Base-by-base conservation (phyloP, 2,329 filamentous ascomycete species). In the Botrytis squamosa region DNA sequence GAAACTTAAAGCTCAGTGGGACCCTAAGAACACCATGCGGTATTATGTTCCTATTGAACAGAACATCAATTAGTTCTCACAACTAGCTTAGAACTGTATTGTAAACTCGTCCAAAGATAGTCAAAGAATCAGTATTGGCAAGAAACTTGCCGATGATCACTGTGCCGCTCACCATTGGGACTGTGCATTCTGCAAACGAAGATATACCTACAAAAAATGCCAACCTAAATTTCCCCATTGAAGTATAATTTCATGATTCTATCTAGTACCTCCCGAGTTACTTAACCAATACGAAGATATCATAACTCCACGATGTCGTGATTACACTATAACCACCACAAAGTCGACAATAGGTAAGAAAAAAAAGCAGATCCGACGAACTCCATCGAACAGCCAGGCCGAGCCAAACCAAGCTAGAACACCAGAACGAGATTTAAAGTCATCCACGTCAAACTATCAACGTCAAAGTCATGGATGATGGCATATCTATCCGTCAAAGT, bases 1-100 rank as follows among this genome's bases (percentile, higher is more conserved):
- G 74, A 76, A 75, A 18, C 74, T 88, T 77, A 88, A 88, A 83
- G 74, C 78, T 44, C 83, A 83, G 76, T 87, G 86, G 74, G 86
- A 88, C 73, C 86, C 84, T 1, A 71, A 82, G 4, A 79, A 81
- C 52, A 81, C 77, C 69, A 87, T 86, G 71, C 83, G 81, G 78
- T 85, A 84, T 75, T 86, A 83, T 75, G 81, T 69, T 59, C 36
- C 38, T 40, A 33, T 68, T 52, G 49, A 40, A 52, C 42, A 55
- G 66, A 42, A 33, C 12, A 18, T 42, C 36, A 18, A 40, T 36
- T 42, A 16, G 25, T n/a, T n/a, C 29, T n/a, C 29, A 8, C 8
- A 10, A 33, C n/a, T 60, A 59, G 22, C 42, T 65, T 16, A 16
- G 49, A 55, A 16, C 49, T n/a, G 25, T 55, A n/a, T 55, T 55